Base-by-base conservation (phyloP, 768 basidiomycete species). In the Daedaleopsis nitida region DNA sequence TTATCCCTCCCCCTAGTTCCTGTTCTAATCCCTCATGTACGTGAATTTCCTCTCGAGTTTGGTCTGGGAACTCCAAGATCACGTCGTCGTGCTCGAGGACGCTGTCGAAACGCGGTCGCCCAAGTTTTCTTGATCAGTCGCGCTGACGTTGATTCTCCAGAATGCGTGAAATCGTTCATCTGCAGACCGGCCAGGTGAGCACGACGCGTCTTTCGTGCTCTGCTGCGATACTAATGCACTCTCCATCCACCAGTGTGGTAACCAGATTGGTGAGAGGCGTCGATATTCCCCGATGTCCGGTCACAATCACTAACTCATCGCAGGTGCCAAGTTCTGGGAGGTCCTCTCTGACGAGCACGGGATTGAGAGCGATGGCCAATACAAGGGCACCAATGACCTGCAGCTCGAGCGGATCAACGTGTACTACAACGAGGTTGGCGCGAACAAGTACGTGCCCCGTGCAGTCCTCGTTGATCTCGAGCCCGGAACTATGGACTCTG, bases 141-240 rank as follows among this genome's bases (percentile, higher is more conserved):
- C 63, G 61, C 58, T 60, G 61, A 66, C 70, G 68, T 67, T 62
- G 60, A 53, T 52, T 23, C 54, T 73, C 47, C 69, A 94, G 92
- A 83, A 94, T 94, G 92, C 92, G 96, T 83, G 96, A 98, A 88
- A 98, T 98, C 80, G 96, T 98, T 76, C 96, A 98, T 81, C 88
- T 98, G 73, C 96, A 98, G 78, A 98, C 96, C 66, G 96, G 96
- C 81, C 96, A 97, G 87, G 94, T 94, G 72, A 69, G 81, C 74
- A 54, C 52, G 38, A 57, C 47, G 38, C 34, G 37, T 51, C 63
- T 57, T 38, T 37, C 24, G 42, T 35, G 42, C 38, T 27, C n/a
- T 14, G 59, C 21, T 37, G 56, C 27, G 27, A 45, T 47, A 62
- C 69, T 63, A 69, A 75, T 32, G 27, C 7, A 54, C 68, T 58